These are phyloP conservation scores for Pulveroboletus sp. DNA, from an alignment of 768 basidiomycete genomes.

Conservation along the genomic window DNA sequence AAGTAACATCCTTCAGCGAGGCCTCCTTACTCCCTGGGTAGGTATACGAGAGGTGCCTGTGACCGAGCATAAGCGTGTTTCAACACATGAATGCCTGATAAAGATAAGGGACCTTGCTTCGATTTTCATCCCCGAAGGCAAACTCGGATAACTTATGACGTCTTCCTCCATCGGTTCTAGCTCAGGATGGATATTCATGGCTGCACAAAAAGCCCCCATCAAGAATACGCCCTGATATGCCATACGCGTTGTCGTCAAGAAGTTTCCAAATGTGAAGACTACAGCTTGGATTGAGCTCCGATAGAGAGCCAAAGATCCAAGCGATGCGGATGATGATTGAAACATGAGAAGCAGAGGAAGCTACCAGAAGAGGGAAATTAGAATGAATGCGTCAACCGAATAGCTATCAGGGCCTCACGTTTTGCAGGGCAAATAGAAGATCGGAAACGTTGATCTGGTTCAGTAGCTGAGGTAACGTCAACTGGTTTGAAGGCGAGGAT, in stretches of 20 bases:
- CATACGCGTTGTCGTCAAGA: constrained; percentile 63
- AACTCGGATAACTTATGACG: constrained; percentile 43
- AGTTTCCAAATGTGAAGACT: constrained; percentile 57
- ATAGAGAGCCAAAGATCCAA: constrained; percentile 81
- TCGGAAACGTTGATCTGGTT: constrained; percentile 62
- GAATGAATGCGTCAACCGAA: constrained; percentile 7
- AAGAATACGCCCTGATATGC: constrained; percentile 84
- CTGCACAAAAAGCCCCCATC: constrained; percentile 82
- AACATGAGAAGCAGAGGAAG: constrained; percentile 70
- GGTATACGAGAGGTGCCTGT: constrained; percentile 63
- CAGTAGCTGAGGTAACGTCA: constrained; percentile 43
- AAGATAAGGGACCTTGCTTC: constrained; percentile 53
- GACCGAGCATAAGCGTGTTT: constrained; percentile 17
- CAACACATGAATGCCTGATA: constrained; percentile 6
- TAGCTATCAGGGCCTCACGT: constrained; percentile 43
- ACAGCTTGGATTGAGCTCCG: constrained; percentile 73
- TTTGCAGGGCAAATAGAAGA: constrained; percentile 61
- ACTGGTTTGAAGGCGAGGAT: constrained; percentile 32
- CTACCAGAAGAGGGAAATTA: constrained; percentile 36
- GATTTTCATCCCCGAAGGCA: constrained; percentile 61
- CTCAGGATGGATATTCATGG: constrained; percentile 64
- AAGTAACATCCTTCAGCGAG: constrained; percentile 64
- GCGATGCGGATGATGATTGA: constrained; percentile 66
- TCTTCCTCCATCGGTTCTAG: constrained; percentile 60
- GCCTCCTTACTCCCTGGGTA: constrained; percentile 74